Evolutionary conservation across 139 green algal species (phyloP).

Genomic region (Coelastrella sp.): DNA sequence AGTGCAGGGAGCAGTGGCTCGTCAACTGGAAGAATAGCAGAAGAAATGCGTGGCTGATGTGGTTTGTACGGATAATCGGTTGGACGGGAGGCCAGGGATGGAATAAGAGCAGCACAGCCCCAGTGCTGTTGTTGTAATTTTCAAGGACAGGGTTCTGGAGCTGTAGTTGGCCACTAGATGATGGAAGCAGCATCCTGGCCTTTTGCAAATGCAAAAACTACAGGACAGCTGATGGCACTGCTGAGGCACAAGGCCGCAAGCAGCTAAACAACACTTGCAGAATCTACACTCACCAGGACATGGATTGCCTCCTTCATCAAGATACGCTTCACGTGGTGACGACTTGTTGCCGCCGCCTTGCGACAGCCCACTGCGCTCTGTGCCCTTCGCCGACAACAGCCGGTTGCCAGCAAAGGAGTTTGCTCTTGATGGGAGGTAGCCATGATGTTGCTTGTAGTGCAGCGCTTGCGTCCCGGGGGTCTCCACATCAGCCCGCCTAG

Average conservation of each 20-base stretch:
- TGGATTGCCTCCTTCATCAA: background rate
- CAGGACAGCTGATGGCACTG: too few species aligned
- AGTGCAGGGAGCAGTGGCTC: background rate
- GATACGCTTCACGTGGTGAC: background rate
- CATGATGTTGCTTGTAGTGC: conserved; percentile 21
- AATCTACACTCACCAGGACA: background rate
- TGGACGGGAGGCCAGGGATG: background rate
- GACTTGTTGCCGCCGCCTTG: background rate
- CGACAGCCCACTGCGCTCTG: background rate
- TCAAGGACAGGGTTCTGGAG: too few species aligned
- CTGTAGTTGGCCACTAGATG: too few species aligned
- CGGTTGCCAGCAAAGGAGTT: background rate
- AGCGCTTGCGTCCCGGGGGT: background rate
- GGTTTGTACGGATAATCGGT: background rate
- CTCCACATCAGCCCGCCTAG: background rate
- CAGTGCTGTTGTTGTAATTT: too few species aligned
- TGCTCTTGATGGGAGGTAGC: conserved; percentile 7
- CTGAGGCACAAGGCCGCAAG: too few species aligned
- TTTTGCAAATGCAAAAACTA: too few species aligned
- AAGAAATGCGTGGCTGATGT: background rate
- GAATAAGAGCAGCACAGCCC: too few species aligned
- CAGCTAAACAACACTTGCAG: too few species aligned
- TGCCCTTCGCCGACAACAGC: background rate
- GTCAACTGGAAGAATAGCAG: background rate
- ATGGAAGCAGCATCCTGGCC: too few species aligned